phyloP scores from a whole-genome alignment of 495 filamentous ascomycete genomes.

The Aspergillus diversus region DNA sequence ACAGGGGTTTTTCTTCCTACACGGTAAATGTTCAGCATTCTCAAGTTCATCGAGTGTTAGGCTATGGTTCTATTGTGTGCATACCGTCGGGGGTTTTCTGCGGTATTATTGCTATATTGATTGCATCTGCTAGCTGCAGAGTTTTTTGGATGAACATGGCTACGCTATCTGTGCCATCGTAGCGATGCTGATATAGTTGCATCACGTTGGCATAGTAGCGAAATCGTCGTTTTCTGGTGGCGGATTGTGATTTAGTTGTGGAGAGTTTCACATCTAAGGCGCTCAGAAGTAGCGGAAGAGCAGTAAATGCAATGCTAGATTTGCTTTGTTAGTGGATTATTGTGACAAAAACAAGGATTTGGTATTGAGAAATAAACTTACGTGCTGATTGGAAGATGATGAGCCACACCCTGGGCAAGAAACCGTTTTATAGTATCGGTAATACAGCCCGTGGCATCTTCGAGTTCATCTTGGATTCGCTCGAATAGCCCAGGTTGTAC shows the following conservation, averaged over 20 bases:
- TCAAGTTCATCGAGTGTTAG: neutral
- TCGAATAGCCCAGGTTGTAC: neutral
- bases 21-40: neutral
- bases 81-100: neutral
- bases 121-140: conserved; percentile 3
- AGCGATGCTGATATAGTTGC: conserved; percentile 10
- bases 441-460: conserved; percentile 13
- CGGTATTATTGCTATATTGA: neutral
- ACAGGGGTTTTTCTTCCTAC: neutral
- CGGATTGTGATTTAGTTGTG: conserved; percentile 10
- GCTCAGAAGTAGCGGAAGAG: conserved; percentile 8
- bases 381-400: conserved; percentile 16
- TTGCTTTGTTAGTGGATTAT: neutral
- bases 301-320: conserved; percentile 7
- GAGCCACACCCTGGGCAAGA: conserved; percentile 8
- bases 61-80: neutral
- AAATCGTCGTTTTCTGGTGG: conserved; percentile 13
- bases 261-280: conserved; percentile 11
- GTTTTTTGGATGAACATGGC: conserved; percentile 10
- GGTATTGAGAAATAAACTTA: neutral
- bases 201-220: conserved; percentile 14
- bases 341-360: neutral
- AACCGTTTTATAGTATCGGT: conserved; percentile 12
- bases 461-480: conserved; percentile 12
- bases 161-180: conserved; percentile 14